Percentiles rank a stretch among this genome's conserved stretches.
These are phyloP conservation scores for Coprinopsis sp. DNA, from an alignment of 768 basidiomycete species.

Conservation along the genomic window DNA sequence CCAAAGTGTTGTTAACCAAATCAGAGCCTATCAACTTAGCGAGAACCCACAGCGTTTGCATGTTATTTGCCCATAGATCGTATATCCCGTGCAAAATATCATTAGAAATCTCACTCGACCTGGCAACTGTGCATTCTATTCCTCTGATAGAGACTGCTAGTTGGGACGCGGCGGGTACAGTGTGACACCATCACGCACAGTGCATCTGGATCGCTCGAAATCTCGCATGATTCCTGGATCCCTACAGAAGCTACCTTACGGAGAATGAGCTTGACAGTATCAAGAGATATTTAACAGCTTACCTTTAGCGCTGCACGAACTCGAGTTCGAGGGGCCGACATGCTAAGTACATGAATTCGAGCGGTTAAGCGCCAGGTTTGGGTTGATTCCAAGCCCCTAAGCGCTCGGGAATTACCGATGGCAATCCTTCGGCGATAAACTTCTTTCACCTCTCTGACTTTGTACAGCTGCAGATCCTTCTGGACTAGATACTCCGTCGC, in stretches of 20 bases:
- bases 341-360: no score
- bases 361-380: no score
- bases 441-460: not conserved
- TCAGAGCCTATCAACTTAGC: not conserved
- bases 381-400: no score
- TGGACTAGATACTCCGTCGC: conserved; percentile 11
- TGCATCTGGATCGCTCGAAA: not conserved
- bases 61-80: not conserved
- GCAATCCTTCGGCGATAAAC: no score
- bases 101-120: not conserved
- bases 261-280: not conserved
- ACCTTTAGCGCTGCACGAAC: not conserved
- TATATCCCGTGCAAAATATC: not conserved
- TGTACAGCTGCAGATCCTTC: not conserved
- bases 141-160: not conserved
- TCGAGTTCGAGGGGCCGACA: no score
- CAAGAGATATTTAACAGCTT: not conserved
- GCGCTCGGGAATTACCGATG: no score
- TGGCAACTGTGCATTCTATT: not conserved
- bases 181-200: not conserved
- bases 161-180: not conserved
- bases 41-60: not conserved
- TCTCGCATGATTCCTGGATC: not conserved
- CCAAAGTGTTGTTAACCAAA: not conserved
- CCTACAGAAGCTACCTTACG: not conserved